Conservation (phyloP, 768 basidiomycete genomes). For the Russula foetens region DNA sequence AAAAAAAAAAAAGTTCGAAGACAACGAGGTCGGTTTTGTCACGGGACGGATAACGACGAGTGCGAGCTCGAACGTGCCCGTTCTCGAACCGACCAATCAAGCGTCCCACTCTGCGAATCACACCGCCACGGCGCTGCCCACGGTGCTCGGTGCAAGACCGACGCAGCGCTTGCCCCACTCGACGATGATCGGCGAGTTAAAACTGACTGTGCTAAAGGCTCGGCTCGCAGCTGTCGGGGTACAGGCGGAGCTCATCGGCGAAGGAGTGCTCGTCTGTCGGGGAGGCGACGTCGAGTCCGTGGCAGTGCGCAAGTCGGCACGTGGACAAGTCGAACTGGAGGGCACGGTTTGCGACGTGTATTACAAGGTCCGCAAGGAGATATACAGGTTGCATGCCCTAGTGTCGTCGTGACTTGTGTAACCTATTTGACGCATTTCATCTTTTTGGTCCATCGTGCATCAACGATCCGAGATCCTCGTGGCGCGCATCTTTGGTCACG, state of each 20-base stretch:
- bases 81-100: constrained; percentile 59
- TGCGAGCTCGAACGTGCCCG: constrained; percentile 82
- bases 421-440: not conserved
- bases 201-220: constrained; percentile 82
- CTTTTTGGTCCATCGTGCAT: not conserved
- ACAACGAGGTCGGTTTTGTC: constrained; percentile 93
- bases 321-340: constrained; percentile 83
- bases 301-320: constrained; percentile 79
- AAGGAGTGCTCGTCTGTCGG: constrained; percentile 90
- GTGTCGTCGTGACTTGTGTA: constrained; percentile 48
- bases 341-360: constrained; percentile 85
- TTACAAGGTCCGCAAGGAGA: constrained; percentile 80
- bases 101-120: not conserved
- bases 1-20: no score
- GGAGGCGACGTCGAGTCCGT: constrained; percentile 62
- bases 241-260: constrained; percentile 91
- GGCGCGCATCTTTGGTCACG: no score
- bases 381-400: constrained; percentile 86
- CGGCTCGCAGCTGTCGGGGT: constrained; percentile 67
- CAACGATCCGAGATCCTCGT: not conserved
- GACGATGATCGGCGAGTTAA: constrained; percentile 96
- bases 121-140: constrained; percentile 27
- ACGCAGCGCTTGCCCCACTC: constrained; percentile 69
- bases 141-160: constrained; percentile 57
- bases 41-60: constrained; percentile 81